These are phyloP conservation scores for Serendipita indica DNA, from an alignment of 768 basidiomycete genomes.

Conservation along the genomic window DNA sequence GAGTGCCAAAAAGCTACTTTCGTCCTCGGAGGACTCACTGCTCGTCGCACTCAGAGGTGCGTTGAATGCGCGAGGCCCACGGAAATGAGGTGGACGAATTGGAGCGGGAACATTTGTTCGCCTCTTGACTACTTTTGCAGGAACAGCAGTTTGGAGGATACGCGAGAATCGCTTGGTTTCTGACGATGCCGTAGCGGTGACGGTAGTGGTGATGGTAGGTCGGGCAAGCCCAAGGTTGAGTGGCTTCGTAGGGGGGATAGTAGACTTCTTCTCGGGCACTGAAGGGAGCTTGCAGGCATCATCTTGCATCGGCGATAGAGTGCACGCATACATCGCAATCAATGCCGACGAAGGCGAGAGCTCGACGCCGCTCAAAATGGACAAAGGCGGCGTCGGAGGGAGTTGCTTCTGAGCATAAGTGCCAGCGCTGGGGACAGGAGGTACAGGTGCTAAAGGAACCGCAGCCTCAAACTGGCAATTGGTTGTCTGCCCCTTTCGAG, in stretches of 20 bases:
- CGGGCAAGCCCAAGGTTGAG: background rate
- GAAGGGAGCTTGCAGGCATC: too few relatives aligned
- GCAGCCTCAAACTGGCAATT: too few relatives aligned
- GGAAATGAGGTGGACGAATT: background rate
- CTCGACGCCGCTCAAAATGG: background rate
- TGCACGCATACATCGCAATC: background rate
- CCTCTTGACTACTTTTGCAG: too few relatives aligned
- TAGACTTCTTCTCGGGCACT: background rate
- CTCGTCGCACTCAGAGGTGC: background rate
- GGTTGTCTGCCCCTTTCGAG: background rate
- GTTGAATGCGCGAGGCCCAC: background rate
- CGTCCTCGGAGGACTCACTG: background rate
- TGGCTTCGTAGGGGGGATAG: background rate
- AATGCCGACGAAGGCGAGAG: background rate
- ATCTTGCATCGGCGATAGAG: background rate
- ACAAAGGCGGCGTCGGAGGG: slow-evolving; percentile 1
- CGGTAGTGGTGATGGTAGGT: background rate
- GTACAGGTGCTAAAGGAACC: too few relatives aligned
- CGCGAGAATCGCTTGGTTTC: background rate
- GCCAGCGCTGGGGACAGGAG: background rate
- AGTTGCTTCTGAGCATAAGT: slow-evolving; percentile 2
- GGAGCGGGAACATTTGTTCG: background rate
- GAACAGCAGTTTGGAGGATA: too few relatives aligned
- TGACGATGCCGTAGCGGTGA: background rate
- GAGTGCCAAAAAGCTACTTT: too few relatives aligned